These are phyloP conservation scores for Pachysandra terminalis DNA, from an alignment of 164 flowering plant species.

Conservation along the genomic window DNA sequence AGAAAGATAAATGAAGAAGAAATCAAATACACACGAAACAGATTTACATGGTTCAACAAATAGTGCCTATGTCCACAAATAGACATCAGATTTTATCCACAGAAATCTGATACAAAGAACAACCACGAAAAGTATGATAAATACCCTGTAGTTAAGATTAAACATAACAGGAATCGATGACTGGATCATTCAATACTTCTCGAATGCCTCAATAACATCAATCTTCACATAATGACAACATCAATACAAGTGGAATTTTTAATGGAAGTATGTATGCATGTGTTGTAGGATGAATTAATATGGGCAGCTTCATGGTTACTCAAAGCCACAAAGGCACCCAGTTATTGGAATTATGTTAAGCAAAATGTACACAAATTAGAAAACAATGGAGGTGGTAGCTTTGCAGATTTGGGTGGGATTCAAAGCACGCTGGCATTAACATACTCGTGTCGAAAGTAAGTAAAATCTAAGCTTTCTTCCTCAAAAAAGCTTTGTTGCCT, in stretches of 20 bases:
- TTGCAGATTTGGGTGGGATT: slow-evolving; percentile 57
- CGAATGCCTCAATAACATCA: too few species aligned
- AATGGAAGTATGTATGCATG: background rate
- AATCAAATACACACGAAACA: too few species aligned
- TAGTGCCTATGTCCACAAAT: too few species aligned
- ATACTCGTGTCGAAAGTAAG: slow-evolving; percentile 40
- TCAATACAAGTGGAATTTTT: background rate
- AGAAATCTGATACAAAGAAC: too few species aligned
- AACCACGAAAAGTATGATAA: too few species aligned
- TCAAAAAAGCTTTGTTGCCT: too few species aligned
- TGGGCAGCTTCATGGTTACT: slow-evolving; percentile 62
- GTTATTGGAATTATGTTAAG: slow-evolving; percentile 32
- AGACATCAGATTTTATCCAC: too few species aligned
- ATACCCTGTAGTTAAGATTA: too few species aligned
- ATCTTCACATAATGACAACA: background rate
- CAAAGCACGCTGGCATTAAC: slow-evolving; percentile 43
- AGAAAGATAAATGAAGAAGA: too few species aligned
- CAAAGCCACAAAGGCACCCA: slow-evolving; percentile 25
- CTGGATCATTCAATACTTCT: background rate
- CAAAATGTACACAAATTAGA: slow-evolving; percentile 21
- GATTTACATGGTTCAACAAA: too few species aligned
- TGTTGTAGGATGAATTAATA: slow-evolving; percentile 43
- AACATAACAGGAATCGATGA: too few species aligned
- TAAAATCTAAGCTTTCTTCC: background rate
- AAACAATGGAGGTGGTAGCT: slow-evolving; percentile 12